A percentile compares a stretch with the other conserved stretches of the same genome.
Conservation (phyloP, 305 asterid genomes). For the Solanum hybrid region DNA sequence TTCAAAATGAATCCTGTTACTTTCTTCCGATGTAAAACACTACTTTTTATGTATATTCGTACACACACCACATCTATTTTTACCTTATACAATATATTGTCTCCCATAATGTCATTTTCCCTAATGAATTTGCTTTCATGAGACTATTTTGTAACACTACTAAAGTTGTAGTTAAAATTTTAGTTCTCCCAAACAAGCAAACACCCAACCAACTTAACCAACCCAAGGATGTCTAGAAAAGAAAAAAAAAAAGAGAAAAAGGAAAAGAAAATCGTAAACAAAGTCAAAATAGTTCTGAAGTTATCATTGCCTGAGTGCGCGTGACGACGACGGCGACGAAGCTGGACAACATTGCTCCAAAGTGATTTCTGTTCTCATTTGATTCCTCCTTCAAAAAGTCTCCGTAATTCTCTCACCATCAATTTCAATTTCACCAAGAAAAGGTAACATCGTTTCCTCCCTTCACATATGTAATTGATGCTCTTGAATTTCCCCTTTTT, state of each 20-base stretch:
- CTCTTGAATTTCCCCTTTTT: not conserved
- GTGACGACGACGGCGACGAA: not conserved
- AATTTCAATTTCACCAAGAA: not conserved
- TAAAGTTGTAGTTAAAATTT: too few species aligned
- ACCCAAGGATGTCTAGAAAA: not conserved
- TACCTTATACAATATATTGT: not conserved
- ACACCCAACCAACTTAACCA: not conserved
- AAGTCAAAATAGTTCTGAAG: not conserved
- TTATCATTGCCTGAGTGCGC: conserved; percentile 2
- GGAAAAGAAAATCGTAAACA: not conserved
- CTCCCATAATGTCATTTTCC: not conserved
- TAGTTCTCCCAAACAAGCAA: too few species aligned
- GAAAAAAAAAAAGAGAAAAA: not conserved
- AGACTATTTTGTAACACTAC: too few species aligned
- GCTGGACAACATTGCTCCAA: conserved; percentile 18
- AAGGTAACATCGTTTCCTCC: conserved; percentile 2
- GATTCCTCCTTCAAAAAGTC: not conserved
- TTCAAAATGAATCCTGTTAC: not conserved
- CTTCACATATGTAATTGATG: not conserved
- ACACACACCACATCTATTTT: not conserved
- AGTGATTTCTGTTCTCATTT: conserved; percentile 6
- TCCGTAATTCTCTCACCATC: not conserved
- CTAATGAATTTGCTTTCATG: too few species aligned
- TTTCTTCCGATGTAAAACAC: not conserved
- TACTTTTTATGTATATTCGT: too few species aligned